Base-by-base conservation (phyloP, 2,329 filamentous ascomycete species). In the Colletotrichum sansevieriae region DNA sequence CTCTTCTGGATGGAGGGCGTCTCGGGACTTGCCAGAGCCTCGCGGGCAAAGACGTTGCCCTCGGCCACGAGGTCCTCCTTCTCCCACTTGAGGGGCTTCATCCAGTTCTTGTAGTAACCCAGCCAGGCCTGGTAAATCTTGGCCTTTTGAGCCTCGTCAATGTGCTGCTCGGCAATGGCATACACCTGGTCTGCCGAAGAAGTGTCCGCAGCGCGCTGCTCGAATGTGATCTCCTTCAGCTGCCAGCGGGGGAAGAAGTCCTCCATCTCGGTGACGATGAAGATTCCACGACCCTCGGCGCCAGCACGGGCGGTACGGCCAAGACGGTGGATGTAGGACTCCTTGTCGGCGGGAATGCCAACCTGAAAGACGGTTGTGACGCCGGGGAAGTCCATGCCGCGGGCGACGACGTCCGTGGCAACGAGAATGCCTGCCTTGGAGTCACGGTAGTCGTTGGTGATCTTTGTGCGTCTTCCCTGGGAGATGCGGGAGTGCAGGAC, bases 301-400 rank as follows among this genome's bases (percentile, higher is more conserved):
- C 87, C 86, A n/a, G 88, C 88, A 63, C 90, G 88, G 5, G 86
- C 89, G 2, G 90, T 92, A 54, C 90, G 88, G 61, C 90, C 90
- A 12, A 92, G 82, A 47, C 90, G 88, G 76, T 92, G 90, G 67
- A 92, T 87, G 79, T 92, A 92, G 55, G 87, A 86, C 75, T 91
- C 87, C 71, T 86, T 85, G 72, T 87, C 85, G 4, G 82, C 78
- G 10, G 90, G 88, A 4, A 89, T 76, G 62, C 90, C 88, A 18
- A 89, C 79, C 75, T 92, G 90, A 73, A 91, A 85, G 62, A 92
- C 88, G 70, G 89, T 87, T 15, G 88, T 90, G 43, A 92, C 89
- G n/a, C 85, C 83, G 0, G 90, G 90, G 76, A 92, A 92, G 74
- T 92, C 90, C 88, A 93, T 91, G 72, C 90, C 90, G 71, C 90